phyloP scores from a whole-genome alignment of 2,329 filamentous ascomycete genomes.

The Trichoderma arundinaceum region DNA sequence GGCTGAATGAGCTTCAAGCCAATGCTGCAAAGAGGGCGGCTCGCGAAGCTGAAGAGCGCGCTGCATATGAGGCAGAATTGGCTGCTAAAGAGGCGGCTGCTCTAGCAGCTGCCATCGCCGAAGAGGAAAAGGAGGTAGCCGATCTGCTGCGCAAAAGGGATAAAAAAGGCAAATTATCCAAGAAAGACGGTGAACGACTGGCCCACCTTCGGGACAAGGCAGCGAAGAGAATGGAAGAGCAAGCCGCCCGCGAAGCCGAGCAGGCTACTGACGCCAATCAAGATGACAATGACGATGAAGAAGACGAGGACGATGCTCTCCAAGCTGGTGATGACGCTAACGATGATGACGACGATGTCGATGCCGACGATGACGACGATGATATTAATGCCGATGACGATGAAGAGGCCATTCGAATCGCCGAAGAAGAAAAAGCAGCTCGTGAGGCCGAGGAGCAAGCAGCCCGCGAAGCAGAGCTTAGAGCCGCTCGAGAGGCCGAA shows the following conservation, averaged over 20 bases:
- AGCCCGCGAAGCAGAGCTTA: slow-evolving; percentile 36
- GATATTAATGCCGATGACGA: slow-evolving; percentile 36
- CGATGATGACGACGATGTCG: slow-evolving; percentile 37
- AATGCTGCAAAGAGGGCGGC: slow-evolving; percentile 36
- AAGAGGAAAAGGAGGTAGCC: slow-evolving; percentile 24
- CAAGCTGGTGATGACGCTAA: slow-evolving; percentile 42
- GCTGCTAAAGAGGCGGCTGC: slow-evolving; percentile 30
- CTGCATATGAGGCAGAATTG: slow-evolving; percentile 23
- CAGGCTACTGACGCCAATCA: slow-evolving; percentile 20
- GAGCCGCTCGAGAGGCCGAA: slow-evolving; percentile 38
- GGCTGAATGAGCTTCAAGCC: slow-evolving; percentile 12
- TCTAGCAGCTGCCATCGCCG: slow-evolving; percentile 9
- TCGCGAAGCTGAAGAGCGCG: slow-evolving; percentile 37
- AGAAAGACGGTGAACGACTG: slow-evolving; percentile 22
- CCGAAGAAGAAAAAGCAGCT: slow-evolving; percentile 33
- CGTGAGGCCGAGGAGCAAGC: slow-evolving; percentile 34
- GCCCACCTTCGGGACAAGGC: slow-evolving; percentile 12
- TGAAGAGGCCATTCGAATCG: slow-evolving; percentile 34
- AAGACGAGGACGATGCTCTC: slow-evolving; percentile 32
- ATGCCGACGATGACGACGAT: slow-evolving; percentile 41
- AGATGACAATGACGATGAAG: slow-evolving; percentile 15
- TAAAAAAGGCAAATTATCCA: slow-evolving; percentile 25
- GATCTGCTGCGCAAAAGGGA: slow-evolving; percentile 18
- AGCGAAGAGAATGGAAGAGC: slow-evolving; percentile 30
- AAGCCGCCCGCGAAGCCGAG: slow-evolving; percentile 30